Evolutionary conservation across 208 protist genomes (phyloP), one percentile per base, ranked within the genome.

Genomic region (Trypanosoma melophagium): DNA sequence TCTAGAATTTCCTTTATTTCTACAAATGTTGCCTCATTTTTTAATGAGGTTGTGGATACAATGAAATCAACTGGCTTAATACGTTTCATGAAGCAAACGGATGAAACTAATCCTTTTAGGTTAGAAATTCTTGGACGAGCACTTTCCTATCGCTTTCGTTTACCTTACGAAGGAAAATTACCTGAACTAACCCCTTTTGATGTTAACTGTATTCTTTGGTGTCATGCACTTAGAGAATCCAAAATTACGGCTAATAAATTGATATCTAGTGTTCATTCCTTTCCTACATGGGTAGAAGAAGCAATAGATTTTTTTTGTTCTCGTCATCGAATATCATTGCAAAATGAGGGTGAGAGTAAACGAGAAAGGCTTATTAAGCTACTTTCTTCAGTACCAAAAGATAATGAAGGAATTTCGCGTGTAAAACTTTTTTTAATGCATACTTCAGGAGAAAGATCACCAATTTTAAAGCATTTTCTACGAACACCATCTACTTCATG

Each of bases 151-250:
- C 70, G 71, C n/a, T 86, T 87, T 67, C 71, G 85, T 25, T 77
- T 90, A 51, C 69, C 63, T 56, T 70, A 71, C 25, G 19, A 71
- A 21, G 14, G 25, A 42, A 60, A 41, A 57, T 50, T 60, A 42
- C 61, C 70, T 49, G 72, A 75, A 49, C 68, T 94, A 19, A 83
- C 77, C 45, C 28, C 77, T 3, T 67, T 70, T 35, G 89, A 94
- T 69, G 70, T 77, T 0, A 94, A 92, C 56, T 79, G 75, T 24
- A 80, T 94, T 69, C 49, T 94, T 44, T 94, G 89, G 89, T 68
- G 80, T 10, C 74, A 85, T 45, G 58, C 89, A 52, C 74, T 94
- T 57, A 79, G 86, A 31, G 76, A 90, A 59, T 64, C 75, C 1
- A 66, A 70, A 40, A 28, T 25, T 25, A 70, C 83, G 35, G 66